Evolutionary conservation across 257 asterid genomes (phyloP).

Genomic region (Penstemon davidsonii): DNA sequence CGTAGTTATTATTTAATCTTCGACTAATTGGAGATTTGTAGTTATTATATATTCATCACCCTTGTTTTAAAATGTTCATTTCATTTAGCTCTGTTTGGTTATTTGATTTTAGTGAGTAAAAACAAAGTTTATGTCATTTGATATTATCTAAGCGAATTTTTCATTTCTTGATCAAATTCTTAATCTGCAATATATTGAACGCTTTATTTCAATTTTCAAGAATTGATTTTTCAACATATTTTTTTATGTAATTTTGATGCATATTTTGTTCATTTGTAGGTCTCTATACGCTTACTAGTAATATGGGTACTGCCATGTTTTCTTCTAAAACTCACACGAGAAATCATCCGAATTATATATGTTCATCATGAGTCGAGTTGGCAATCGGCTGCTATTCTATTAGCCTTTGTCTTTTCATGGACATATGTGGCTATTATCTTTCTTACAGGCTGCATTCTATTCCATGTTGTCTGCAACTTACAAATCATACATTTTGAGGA

Average conservation of each 20-base stretch:
- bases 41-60: neutral
- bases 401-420: constrained; percentile 64
- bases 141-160: neutral
- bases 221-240: neutral
- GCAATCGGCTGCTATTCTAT: constrained; percentile 54
- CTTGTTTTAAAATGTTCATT: constrained; percentile 4
- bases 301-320: constrained; percentile 64
- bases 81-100: neutral
- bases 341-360: constrained; percentile 54
- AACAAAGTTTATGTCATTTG: neutral
- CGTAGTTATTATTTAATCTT: neutral
- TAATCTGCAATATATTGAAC: neutral
- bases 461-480: constrained; percentile 74
- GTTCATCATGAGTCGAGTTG: constrained; percentile 67
- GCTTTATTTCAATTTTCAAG: neutral
- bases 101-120: neutral
- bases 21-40: constrained; percentile 1
- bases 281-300: constrained; percentile 53
- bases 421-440: constrained; percentile 51
- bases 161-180: neutral
- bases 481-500: constrained; percentile 84
- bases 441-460: constrained; percentile 59
- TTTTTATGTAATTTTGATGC: constrained; percentile 8
- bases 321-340: constrained; percentile 64
- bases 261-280: constrained; percentile 46